phyloP scores from a whole-genome alignment of 257 asterid species.

The Datura wrightii region DNA sequence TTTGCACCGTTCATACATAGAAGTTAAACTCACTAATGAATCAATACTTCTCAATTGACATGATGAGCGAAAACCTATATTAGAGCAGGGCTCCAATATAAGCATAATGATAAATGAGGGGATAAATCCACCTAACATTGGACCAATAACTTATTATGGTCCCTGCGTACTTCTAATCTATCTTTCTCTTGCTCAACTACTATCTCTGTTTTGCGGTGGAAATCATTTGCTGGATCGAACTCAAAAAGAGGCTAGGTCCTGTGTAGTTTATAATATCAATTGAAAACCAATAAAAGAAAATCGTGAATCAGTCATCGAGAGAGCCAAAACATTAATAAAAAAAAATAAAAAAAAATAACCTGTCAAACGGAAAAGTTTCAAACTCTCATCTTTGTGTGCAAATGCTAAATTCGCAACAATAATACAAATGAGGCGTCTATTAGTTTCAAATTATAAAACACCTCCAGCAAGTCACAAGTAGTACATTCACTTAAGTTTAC shows the following conservation, averaged over 20 bases:
- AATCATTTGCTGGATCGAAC: not conserved
- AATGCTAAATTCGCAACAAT: not conserved
- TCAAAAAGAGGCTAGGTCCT: not conserved
- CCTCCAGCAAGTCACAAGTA: not conserved
- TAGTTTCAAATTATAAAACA: not conserved
- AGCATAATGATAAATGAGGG: too few relatives aligned
- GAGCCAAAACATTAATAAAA: not conserved
- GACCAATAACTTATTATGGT: too few relatives aligned
- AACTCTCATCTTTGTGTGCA: not conserved
- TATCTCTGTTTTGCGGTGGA: not conserved
- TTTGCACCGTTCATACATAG: not conserved
- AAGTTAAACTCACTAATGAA: not conserved
- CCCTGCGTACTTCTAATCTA: too few relatives aligned
- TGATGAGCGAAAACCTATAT: not conserved
- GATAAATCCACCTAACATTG: too few relatives aligned
- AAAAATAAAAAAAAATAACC: too few relatives aligned
- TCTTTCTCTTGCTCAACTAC: too few relatives aligned
- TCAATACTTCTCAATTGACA: not conserved
- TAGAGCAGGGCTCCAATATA: too few relatives aligned
- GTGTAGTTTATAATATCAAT: not conserved
- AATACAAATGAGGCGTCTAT: not conserved
- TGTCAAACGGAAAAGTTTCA: not conserved
- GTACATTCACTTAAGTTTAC: too few relatives aligned
- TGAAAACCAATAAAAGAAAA: not conserved
- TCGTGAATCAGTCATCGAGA: not conserved